phyloP scores from a whole-genome alignment of 129 eudicot genomes.

The Lactuca sativa region DNA sequence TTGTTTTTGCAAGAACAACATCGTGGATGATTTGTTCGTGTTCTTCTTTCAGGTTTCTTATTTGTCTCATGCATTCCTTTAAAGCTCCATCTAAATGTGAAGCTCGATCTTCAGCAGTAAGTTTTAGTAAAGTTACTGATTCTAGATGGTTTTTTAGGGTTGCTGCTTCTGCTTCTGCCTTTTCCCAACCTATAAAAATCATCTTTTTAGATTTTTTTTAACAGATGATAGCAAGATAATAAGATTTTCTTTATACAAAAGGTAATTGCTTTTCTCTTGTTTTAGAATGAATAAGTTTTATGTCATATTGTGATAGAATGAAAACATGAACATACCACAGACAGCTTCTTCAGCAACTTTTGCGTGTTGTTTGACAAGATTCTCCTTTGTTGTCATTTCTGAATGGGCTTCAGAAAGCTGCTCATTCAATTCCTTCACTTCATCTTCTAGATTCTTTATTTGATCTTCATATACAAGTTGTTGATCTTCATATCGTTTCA shows the following conservation, averaged over 20 bases:
- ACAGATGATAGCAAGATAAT: no score
- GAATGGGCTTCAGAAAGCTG: conserved; percentile 70
- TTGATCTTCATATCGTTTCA: conserved; percentile 58
- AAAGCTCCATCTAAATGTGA: conserved; percentile 96
- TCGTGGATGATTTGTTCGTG: conserved; percentile 73
- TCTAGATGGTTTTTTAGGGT: conserved; percentile 79
- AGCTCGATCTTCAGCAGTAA: conserved; percentile 91
- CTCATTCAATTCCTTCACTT: conserved; percentile 72
- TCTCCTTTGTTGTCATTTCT: conserved; percentile 82
- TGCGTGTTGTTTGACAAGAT: conserved; percentile 83
- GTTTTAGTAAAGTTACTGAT: conserved; percentile 83
- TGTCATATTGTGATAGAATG: background rate
- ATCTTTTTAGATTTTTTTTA: no score
- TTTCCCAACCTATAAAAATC: conserved; percentile 83
- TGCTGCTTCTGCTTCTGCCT: conserved; percentile 95
- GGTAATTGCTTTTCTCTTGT: no score
- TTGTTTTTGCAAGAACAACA: conserved; percentile 55
- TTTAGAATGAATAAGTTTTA: no score
- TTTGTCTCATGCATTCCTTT: conserved; percentile 97
- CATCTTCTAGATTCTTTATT: conserved; percentile 69
- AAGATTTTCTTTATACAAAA: no score
- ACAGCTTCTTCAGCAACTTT: conserved; percentile 99
- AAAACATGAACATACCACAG: conserved; percentile 53
- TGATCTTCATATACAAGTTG: conserved; percentile 54
- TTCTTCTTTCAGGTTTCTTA: conserved; percentile 88